phyloP scores from a whole-genome alignment of 208 protist genomes.

The Trypanosoma theileri region DNA sequence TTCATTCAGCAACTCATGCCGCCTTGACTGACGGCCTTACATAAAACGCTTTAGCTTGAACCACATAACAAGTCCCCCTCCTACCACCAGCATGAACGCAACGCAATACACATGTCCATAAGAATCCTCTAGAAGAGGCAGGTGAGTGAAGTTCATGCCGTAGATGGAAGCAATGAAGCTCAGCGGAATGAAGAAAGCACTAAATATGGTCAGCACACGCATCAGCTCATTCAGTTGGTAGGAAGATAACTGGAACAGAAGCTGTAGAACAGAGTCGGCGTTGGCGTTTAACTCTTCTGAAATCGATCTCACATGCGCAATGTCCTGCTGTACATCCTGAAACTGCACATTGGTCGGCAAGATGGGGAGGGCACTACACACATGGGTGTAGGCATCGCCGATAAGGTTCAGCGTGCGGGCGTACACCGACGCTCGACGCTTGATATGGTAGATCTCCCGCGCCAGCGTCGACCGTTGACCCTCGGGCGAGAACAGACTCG shows the following conservation, averaged over 20 bases:
- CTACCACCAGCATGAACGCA: conserved; percentile 54
- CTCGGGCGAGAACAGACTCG: conserved; percentile 54
- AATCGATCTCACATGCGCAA: conserved; percentile 64
- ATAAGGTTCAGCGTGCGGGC: conserved; percentile 63
- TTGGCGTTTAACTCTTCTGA: conserved; percentile 76
- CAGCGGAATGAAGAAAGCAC: conserved; percentile 83
- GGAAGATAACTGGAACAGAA: conserved; percentile 80
- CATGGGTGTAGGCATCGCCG: conserved; percentile 67
- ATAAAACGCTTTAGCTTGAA: conserved; percentile 68
- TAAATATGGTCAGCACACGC: conserved; percentile 83
- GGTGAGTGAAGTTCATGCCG: conserved; percentile 85
- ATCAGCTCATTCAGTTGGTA: conserved; percentile 89
- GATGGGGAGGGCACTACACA: conserved; percentile 45
- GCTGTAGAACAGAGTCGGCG: conserved; percentile 67
- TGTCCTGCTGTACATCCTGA: conserved; percentile 72
- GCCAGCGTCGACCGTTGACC: conserved; percentile 51
- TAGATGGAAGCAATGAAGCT: conserved; percentile 82
- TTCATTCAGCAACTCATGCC: too few species aligned
- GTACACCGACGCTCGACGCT: conserved; percentile 77
- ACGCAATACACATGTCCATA: conserved; percentile 63
- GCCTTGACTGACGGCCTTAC: conserved; percentile 9
- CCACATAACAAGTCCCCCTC: conserved; percentile 53
- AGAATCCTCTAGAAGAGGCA: conserved; percentile 46
- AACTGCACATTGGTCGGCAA: conserved; percentile 50
- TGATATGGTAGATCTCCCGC: conserved; percentile 81